Evolutionary conservation across 371 early-diverging fungal species (phyloP).

Genomic region (Globomyces sp.): DNA sequence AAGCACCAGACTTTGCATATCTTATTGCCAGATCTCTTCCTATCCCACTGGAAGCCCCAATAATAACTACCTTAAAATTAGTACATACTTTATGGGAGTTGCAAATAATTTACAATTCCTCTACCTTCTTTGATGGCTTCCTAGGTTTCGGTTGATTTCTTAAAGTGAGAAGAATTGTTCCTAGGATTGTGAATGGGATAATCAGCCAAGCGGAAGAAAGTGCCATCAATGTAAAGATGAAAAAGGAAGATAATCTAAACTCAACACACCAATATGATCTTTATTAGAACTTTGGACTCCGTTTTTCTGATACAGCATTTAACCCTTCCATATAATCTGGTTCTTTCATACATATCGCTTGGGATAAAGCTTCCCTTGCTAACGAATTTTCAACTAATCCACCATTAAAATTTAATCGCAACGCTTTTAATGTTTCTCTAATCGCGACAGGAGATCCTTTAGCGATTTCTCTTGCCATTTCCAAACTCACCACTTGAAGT

Average conservation of each 20-base stretch:
- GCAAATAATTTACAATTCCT: no score
- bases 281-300: constrained; percentile 2
- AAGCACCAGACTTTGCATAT: constrained; percentile 71
- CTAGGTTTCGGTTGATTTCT: no score
- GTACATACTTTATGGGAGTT: no score
- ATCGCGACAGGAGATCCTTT: constrained; percentile 34
- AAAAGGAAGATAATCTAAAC: no score
- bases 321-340: constrained; percentile 16
- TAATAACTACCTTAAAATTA: constrained; percentile 45
- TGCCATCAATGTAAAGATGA: no score
- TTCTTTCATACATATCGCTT: constrained; percentile 23
- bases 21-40: constrained; percentile 66
- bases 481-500: constrained; percentile 15
- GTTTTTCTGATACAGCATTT: constrained; percentile 14
- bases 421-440: constrained; percentile 28
- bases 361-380: constrained; percentile 38
- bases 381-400: constrained; percentile 29
- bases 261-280: no score
- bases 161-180: no score
- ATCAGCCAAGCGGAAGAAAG: no score
- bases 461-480: constrained; percentile 31
- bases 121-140: no score
- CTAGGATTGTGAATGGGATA: no score
- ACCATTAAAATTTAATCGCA: constrained; percentile 20
- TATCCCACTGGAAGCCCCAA: constrained; percentile 82